Percentiles rank a stretch among this genome's conserved stretches.
Conservation (phyloP, 805 yeast genomes). For the Kodamaea restingae region DNA sequence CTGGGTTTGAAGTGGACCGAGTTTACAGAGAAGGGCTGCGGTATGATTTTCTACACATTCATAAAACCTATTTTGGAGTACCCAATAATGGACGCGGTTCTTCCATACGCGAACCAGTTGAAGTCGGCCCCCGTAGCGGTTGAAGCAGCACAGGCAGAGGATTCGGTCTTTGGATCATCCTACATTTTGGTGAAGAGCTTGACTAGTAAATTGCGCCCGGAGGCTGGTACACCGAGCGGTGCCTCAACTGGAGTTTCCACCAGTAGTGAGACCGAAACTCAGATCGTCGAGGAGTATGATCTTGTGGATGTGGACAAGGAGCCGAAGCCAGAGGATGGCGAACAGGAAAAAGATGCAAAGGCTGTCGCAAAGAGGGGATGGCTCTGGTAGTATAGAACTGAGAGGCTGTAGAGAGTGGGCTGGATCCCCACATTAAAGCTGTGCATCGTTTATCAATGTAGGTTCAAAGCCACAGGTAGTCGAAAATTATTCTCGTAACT, state of each 20-base stretch:
- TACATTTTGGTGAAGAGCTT: conserved; percentile 14
- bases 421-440: too few relatives aligned
- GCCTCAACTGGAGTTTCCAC: conserved; percentile 3
- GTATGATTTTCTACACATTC: conserved; percentile 24
- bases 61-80: conserved; percentile 29
- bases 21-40: conserved; percentile 31
- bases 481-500: too few relatives aligned
- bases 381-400: conserved; percentile 11
- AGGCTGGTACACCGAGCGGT: conserved; percentile 3
- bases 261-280: conserved; percentile 1
- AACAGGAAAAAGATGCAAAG: too few relatives aligned
- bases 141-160: conserved; percentile 8
- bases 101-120: conserved; percentile 4
- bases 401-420: too few relatives aligned
- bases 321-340: conserved; percentile 3
- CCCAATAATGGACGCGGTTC: conserved; percentile 1
- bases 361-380: conserved; percentile 14
- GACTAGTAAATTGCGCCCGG: conserved; percentile 7
- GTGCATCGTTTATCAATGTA: too few relatives aligned
- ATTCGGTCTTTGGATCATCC: conserved; percentile 11
- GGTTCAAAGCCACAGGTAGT: too few relatives aligned
- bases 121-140: background rate
- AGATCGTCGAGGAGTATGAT: conserved; percentile 10
- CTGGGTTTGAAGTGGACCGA: conserved; percentile 18
- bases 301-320: conserved; percentile 8